Percentiles rank a stretch among this genome's conserved stretches.
phyloP scores from a whole-genome alignment of 1,139 yeast genomes.

The Ogataea hybrid region DNA sequence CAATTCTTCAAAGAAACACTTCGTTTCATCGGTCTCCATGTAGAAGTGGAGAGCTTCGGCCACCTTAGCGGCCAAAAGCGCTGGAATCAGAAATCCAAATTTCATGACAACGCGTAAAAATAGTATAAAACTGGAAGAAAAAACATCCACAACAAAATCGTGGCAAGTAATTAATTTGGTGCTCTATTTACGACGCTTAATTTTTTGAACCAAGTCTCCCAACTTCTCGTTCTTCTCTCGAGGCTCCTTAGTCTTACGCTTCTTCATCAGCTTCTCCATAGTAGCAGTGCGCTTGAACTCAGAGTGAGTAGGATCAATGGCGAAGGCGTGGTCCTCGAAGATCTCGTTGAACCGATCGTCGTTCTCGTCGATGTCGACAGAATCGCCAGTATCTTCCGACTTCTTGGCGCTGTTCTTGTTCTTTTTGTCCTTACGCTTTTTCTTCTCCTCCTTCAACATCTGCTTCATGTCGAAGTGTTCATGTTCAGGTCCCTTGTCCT shows the following conservation, averaged over 20 bases:
- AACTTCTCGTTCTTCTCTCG: slow-evolving; percentile 4
- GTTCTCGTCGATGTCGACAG: slow-evolving; percentile 58
- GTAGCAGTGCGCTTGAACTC: slow-evolving; percentile 86
- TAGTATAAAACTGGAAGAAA: slow-evolving; percentile 1
- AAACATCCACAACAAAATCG: slow-evolving; percentile 1
- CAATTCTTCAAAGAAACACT: slow-evolving; percentile 56
- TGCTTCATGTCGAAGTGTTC: slow-evolving; percentile 81
- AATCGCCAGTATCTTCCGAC: slow-evolving; percentile 41
- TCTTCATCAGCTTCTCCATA: slow-evolving; percentile 74
- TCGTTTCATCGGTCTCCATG: slow-evolving; percentile 40
- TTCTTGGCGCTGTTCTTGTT: slow-evolving; percentile 42
- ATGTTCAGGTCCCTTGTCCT: slow-evolving; percentile 46
- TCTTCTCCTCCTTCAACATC: slow-evolving; percentile 67
- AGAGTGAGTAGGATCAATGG: slow-evolving; percentile 86
- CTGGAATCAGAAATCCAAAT: slow-evolving; percentile 6
- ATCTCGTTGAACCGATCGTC: slow-evolving; percentile 90
- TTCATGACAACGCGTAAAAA: slow-evolving; percentile 11
- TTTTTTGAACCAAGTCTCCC: slow-evolving; percentile 37
- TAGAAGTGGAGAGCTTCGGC: slow-evolving; percentile 40
- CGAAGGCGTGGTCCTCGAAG: slow-evolving; percentile 85
- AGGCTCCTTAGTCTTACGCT: slow-evolving; percentile 35
- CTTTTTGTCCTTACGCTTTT: slow-evolving; percentile 52
- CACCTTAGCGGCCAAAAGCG: slow-evolving; percentile 17
- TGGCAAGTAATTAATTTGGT: not conserved
- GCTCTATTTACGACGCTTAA: slow-evolving; percentile 31